Evolutionary conservation across 768 basidiomycete species (phyloP).

Genomic region (Amanita rimosa): DNA sequence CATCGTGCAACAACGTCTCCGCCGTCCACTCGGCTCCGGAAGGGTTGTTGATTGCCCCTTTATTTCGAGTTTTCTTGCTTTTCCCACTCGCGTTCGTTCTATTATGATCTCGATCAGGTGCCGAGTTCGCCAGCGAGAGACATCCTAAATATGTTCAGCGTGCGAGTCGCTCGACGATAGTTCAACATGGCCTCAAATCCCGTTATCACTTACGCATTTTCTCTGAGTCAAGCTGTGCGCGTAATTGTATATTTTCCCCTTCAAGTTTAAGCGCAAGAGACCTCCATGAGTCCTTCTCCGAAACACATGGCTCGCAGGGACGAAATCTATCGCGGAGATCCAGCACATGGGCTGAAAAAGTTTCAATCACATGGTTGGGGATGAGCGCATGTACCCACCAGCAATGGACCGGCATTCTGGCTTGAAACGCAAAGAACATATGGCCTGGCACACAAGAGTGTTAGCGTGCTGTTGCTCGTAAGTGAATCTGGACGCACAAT

Average conservation of each 20-base stretch:
- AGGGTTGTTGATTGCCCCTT: background rate
- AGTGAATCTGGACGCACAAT: conserved; percentile 20
- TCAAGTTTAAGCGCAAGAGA: conserved; percentile 31
- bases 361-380: background rate
- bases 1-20: background rate
- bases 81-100: background rate
- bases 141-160: background rate
- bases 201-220: conserved; percentile 32
- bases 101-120: background rate
- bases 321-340: conserved; percentile 27
- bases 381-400: conserved; percentile 18
- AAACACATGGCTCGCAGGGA: conserved; percentile 11
- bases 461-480: background rate
- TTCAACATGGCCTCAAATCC: background rate
- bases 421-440: conserved; percentile 33
- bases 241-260: conserved; percentile 23
- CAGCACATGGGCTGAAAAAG: conserved; percentile 29
- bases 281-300: conserved; percentile 24
- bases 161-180: background rate
- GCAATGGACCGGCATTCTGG: conserved; percentile 27
- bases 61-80: conserved; percentile 1
- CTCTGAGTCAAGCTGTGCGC: conserved; percentile 27
- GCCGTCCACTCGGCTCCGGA: background rate
- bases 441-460: conserved; percentile 22
- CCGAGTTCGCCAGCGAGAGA: background rate